Conservation (phyloP, 352 stramenopile genomes). For the Pythium phragmitis region DNA sequence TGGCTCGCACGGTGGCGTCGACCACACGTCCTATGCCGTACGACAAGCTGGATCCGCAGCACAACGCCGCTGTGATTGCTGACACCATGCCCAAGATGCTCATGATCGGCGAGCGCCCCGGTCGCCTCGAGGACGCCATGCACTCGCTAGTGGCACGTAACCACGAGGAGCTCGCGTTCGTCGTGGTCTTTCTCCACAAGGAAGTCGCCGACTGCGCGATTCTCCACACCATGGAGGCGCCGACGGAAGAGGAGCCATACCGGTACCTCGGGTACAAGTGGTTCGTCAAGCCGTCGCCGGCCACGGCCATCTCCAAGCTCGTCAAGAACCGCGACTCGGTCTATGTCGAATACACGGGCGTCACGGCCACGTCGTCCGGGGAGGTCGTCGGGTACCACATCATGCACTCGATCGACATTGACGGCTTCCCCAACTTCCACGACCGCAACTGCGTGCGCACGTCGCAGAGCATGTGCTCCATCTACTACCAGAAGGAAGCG, state of each 20-base stretch:
- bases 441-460: slow-evolving; percentile 42
- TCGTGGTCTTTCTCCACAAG: slow-evolving; percentile 53
- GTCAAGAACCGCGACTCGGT: slow-evolving; percentile 50
- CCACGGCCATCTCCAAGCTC: slow-evolving; percentile 18
- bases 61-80: slow-evolving; percentile 8
- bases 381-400: slow-evolving; percentile 59
- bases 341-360: slow-evolving; percentile 49
- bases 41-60: no score
- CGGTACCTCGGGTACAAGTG: slow-evolving; percentile 58
- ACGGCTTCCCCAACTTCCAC: slow-evolving; percentile 40
- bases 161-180: slow-evolving; percentile 47
- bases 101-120: slow-evolving; percentile 31
- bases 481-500: slow-evolving; percentile 53
- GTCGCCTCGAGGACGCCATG: slow-evolving; percentile 48
- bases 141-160: slow-evolving; percentile 45
- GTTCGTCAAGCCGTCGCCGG: slow-evolving; percentile 44
- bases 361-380: slow-evolving; percentile 37
- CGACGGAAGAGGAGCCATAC: slow-evolving; percentile 41
- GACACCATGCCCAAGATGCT: slow-evolving; percentile 24
- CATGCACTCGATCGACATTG: slow-evolving; percentile 32
- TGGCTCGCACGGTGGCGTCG: not conserved
- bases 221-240: slow-evolving; percentile 48
- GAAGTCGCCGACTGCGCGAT: slow-evolving; percentile 55
- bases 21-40: not conserved
- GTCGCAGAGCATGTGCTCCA: slow-evolving; percentile 42